A percentile compares a stretch with the other conserved stretches of the same genome.
phyloP scores from a whole-genome alignment of 352 stramenopile genomes.

The Globisporangium irregulare region DNA sequence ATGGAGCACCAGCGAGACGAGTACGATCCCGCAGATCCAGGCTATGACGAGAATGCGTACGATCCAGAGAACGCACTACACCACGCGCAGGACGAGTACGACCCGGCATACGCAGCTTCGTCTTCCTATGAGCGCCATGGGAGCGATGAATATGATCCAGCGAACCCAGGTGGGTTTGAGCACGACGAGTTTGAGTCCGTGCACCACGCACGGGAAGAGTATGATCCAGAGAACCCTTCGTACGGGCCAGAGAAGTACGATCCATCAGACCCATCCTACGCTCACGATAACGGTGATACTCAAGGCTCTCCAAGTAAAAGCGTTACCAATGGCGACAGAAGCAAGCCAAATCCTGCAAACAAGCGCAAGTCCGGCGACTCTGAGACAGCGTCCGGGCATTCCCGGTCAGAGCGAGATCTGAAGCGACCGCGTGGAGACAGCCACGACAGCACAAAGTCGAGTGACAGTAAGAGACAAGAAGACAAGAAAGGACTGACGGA shows the following conservation, averaged over 20 bases:
- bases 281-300: neutral
- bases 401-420: neutral
- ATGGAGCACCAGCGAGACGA: constrained; percentile 18
- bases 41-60: constrained; percentile 21
- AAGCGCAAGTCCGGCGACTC: constrained; percentile 10
- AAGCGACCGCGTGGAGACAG: constrained; percentile 27
- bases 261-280: constrained; percentile 13
- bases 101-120: constrained; percentile 4
- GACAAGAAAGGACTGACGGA: constrained; percentile 57
- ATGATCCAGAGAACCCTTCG: constrained; percentile 39
- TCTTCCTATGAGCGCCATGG: constrained; percentile 13
- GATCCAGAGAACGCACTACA: constrained; percentile 13
- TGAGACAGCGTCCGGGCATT: constrained; percentile 14
- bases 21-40: constrained; percentile 24
- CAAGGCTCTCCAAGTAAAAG: neutral
- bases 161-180: constrained; percentile 7
- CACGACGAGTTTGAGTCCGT: constrained; percentile 10
- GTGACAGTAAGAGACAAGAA: constrained; percentile 22
- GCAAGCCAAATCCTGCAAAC: neutral
- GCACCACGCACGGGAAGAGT: constrained; percentile 32
- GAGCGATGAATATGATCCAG: constrained; percentile 28
- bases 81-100: constrained; percentile 38
- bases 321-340: neutral
- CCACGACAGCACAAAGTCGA: constrained; percentile 21
- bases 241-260: constrained; percentile 11